Percentiles rank a stretch among this genome's conserved stretches.
phyloP scores from a whole-genome alignment of 2,329 filamentous ascomycete genomes.

The Didymella sp. region DNA sequence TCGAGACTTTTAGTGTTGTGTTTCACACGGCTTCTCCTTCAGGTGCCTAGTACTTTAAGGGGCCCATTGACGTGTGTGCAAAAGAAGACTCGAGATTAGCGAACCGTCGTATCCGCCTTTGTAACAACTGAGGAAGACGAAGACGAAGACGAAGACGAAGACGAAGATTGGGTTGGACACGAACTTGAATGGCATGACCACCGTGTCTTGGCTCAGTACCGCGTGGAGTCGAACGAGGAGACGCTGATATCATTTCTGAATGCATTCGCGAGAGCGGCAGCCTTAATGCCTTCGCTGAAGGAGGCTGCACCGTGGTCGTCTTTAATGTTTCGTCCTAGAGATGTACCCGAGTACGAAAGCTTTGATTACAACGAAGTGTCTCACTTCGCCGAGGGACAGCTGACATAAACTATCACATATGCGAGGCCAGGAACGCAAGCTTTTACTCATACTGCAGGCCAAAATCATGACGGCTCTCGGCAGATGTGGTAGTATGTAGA shows the following conservation, averaged over 20 bases:
- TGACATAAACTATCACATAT: constrained; percentile 19
- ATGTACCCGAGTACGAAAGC: constrained; percentile 1
- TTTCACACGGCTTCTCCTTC: constrained; percentile 26
- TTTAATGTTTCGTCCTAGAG: constrained; percentile 10
- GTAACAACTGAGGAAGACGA: constrained; percentile 6
- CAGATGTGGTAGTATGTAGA: constrained; percentile 20
- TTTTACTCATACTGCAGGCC: neutral
- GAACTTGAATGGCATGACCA: neutral
- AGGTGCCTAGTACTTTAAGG: constrained; percentile 31
- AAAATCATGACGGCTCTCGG: constrained; percentile 3
- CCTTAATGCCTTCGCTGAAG: constrained; percentile 24
- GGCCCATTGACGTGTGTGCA: constrained; percentile 22
- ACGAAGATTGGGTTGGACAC: constrained; percentile 2
- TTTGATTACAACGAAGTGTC: constrained; percentile 5
- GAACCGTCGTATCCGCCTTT: constrained; percentile 22
- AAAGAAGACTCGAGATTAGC: constrained; percentile 12
- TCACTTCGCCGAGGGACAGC: constrained; percentile 1
- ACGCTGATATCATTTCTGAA: constrained; percentile 23
- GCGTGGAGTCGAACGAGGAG: constrained; percentile 22
- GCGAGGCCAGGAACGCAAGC: constrained; percentile 4
- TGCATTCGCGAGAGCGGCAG: constrained; percentile 28
- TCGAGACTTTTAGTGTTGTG: constrained; percentile 15
- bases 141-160: neutral
- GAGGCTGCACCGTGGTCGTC: constrained; percentile 21
- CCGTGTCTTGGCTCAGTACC: constrained; percentile 10